A percentile compares a stretch with the other conserved stretches of the same genome.
Conservation (phyloP, 768 basidiomycete species). For the Crepidotus variabilis region DNA sequence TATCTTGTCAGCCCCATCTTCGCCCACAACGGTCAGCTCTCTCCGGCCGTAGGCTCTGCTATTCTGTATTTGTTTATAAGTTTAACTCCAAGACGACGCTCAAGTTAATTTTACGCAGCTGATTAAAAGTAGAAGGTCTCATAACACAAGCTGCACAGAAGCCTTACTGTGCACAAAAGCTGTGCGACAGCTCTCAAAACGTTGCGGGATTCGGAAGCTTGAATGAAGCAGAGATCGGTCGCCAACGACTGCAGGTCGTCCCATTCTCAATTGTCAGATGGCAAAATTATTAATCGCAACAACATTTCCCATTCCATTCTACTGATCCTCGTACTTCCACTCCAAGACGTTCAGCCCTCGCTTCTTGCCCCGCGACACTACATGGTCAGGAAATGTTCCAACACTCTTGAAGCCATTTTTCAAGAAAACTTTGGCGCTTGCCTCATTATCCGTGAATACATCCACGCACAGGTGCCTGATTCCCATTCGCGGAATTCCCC, state of each 20-base stretch:
- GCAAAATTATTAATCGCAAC: too few species aligned
- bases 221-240: too few species aligned
- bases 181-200: neutral
- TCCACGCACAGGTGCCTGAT: slow-evolving; percentile 40
- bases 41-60: neutral
- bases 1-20: neutral
- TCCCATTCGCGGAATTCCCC: slow-evolving; percentile 67
- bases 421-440: slow-evolving; percentile 56
- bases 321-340: slow-evolving; percentile 18
- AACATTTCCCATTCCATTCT: neutral
- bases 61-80: neutral
- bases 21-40: neutral
- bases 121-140: too few species aligned
- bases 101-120: too few species aligned
- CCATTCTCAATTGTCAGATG: too few species aligned
- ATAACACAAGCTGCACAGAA: too few species aligned
- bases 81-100: too few species aligned
- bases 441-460: slow-evolving; percentile 51
- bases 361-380: slow-evolving; percentile 18
- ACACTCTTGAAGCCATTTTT: slow-evolving; percentile 24
- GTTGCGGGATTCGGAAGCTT: neutral
- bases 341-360: slow-evolving; percentile 22
- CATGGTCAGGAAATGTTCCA: slow-evolving; percentile 12
- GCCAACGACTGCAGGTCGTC: too few species aligned
- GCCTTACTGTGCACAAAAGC: neutral